Conservation (phyloP, 768 basidiomycete genomes). For the Dacryopinax spathularia region DNA sequence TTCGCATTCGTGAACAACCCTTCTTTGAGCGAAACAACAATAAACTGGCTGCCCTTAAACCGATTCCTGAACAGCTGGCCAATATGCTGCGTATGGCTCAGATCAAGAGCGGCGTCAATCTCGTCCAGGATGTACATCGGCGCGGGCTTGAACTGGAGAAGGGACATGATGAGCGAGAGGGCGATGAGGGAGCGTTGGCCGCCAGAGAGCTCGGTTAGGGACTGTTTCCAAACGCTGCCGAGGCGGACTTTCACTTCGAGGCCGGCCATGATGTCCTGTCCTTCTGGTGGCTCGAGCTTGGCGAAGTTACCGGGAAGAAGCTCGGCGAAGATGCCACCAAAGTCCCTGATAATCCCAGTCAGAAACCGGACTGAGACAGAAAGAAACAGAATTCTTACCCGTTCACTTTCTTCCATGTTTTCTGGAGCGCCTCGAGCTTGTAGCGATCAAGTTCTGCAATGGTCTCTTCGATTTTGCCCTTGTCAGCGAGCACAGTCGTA, state of each 20-base stretch:
- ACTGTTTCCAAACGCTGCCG: conserved; percentile 94
- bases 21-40: conserved; percentile 93
- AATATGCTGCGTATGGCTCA: conserved; percentile 94
- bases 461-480: conserved; percentile 86
- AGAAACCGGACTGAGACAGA: neutral
- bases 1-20: conserved; percentile 97
- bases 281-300: conserved; percentile 85
- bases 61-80: conserved; percentile 94
- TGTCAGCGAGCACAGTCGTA: conserved; percentile 75
- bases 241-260: conserved; percentile 94
- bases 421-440: conserved; percentile 83
- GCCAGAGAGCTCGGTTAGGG: conserved; percentile 90
- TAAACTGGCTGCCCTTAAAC: conserved; percentile 96
- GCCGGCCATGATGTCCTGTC: conserved; percentile 83
- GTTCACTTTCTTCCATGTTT: conserved; percentile 94
- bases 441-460: conserved; percentile 86
- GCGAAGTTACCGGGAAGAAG: conserved; percentile 92
- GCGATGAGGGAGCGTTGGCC: conserved; percentile 98
- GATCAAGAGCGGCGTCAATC: conserved; percentile 91
- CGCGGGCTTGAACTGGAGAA: conserved; percentile 97
- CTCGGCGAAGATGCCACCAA: conserved; percentile 91
- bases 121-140: conserved; percentile 99
- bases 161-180: conserved; percentile 92
- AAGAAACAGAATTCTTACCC: conserved; percentile 36
- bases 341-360: conserved; percentile 48